Conservation (phyloP, 1,139 yeast genomes). For the Geotrichum klebahnii region DNA sequence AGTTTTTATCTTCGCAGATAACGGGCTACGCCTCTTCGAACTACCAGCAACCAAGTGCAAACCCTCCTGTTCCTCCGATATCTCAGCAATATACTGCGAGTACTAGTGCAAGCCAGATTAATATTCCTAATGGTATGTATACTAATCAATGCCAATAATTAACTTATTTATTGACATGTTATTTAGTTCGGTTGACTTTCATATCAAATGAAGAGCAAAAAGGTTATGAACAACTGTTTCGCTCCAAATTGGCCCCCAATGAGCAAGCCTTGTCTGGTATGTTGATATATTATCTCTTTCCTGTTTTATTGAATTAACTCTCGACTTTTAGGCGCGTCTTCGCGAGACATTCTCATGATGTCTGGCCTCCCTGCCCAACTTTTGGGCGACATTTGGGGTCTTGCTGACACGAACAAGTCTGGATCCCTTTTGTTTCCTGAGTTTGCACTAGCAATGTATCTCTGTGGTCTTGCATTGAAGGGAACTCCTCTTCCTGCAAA, state of each 20-base stretch:
- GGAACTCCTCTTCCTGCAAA: constrained; percentile 73
- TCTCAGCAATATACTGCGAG: constrained; percentile 26
- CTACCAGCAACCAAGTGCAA: background rate
- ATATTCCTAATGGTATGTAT: constrained; percentile 36
- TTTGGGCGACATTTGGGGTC: constrained; percentile 84
- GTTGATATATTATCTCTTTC: constrained; percentile 41
- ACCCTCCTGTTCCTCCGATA: constrained; percentile 21
- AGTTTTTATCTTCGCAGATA: constrained; percentile 21
- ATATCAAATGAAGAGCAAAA: constrained; percentile 79
- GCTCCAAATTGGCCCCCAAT: constrained; percentile 68
- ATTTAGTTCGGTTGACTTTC: constrained; percentile 66
- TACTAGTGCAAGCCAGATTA: constrained; percentile 31
- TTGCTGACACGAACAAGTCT: constrained; percentile 81
- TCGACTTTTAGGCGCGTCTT: constrained; percentile 47
- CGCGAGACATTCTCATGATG: constrained; percentile 72
- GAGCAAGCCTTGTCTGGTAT: constrained; percentile 69
- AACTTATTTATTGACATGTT: background rate
- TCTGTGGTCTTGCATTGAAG: constrained; percentile 71
- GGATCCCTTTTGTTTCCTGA: constrained; percentile 89
- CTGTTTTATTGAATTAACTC: background rate
- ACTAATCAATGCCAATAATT: constrained; percentile 20
- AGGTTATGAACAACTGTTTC: constrained; percentile 76
- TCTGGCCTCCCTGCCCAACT: constrained; percentile 74
- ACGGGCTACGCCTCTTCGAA: constrained; percentile 26
- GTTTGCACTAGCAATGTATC: constrained; percentile 86